Conservation (phyloP, 2,329 filamentous ascomycete genomes). For the Ophiosphaerella narmari region DNA sequence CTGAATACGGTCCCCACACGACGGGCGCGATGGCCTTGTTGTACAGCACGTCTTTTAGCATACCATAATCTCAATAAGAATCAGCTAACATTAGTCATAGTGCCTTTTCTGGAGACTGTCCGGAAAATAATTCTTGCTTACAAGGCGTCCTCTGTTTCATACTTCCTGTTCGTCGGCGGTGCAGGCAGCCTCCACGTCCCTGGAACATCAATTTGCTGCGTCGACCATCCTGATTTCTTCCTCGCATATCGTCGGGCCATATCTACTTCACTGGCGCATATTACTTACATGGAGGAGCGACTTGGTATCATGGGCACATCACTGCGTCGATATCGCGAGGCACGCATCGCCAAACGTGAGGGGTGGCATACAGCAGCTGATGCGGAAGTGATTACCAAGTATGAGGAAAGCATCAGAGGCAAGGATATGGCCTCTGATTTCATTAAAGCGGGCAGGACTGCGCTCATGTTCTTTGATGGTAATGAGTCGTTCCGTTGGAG, state of each 20-base stretch:
- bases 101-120: conserved; percentile 41
- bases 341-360: conserved; percentile 25
- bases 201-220: conserved; percentile 21
- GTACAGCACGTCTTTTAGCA: conserved; percentile 30
- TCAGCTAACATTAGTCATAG: conserved; percentile 9
- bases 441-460: conserved; percentile 40
- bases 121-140: conserved; percentile 41
- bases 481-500: conserved; percentile 40
- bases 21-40: conserved; percentile 29
- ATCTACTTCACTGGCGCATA: conserved; percentile 40
- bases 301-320: conserved; percentile 35
- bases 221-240: conserved; percentile 42
- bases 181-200: conserved; percentile 40
- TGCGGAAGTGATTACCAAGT: conserved; percentile 19
- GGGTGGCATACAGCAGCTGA: conserved; percentile 22
- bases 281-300: conserved; percentile 42
- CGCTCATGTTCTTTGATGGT: conserved; percentile 45
- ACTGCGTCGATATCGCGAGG: conserved; percentile 32
- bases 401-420: conserved; percentile 25
- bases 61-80: background rate
- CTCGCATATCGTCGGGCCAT: conserved; percentile 43
- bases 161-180: conserved; percentile 45
- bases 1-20: conserved; percentile 42
- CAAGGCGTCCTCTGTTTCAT: conserved; percentile 28
- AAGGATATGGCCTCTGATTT: conserved; percentile 37